Evolutionary conservation across 352 stramenopile genomes (phyloP), one percentile per base, ranked within the genome.

Genomic region (Phytopythium kandeliae): DNA sequence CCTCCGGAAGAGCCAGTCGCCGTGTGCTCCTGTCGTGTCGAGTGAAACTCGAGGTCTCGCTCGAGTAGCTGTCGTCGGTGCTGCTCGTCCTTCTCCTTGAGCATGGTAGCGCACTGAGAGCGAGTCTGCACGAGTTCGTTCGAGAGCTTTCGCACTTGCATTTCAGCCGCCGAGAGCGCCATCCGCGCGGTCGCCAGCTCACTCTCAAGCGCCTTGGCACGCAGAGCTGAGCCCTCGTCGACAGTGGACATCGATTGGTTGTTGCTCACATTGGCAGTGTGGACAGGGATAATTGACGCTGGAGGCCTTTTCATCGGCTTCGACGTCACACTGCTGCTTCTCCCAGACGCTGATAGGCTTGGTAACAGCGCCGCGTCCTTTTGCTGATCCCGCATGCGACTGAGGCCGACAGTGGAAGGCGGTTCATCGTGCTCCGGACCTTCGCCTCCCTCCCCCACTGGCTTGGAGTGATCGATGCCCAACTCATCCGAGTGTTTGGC

Each of bases 11-110:
- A 19, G 4, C 19, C n/a, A 16, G 37, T 57, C 4, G 48, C 58
- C 26, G 10, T 40, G 1, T 25, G 25, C 42, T 38, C 36, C 12
- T 37, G 26, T 0, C 55, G 49, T 41, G 55, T 77, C 10, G 57
- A 57, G 25, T 75, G 59, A 38, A 66, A 68, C 13, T 38, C 58
- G 25, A 74, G 55, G 24, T 89, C 78, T 0, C 72, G 44, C 33
- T 85, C 72, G 13, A 89, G 57, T 0, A 82, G 33, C 33, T 80
- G 62, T 31, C 79, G 85, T 9, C 78, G 62, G 37, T 63, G 61
- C 33, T 78, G 65, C 22, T 84, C 72, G 31, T 89, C 78, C 59
- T 80, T 84, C 46, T 82, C 71, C 22, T 69, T 57, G 7, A 89
- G 63, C 40, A 65, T 62, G 1, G 58, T 24, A 6, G 69, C 54